Evolutionary conservation across 192 early-diverging fungal species (phyloP).

Genomic region (Coemansia sp.): DNA sequence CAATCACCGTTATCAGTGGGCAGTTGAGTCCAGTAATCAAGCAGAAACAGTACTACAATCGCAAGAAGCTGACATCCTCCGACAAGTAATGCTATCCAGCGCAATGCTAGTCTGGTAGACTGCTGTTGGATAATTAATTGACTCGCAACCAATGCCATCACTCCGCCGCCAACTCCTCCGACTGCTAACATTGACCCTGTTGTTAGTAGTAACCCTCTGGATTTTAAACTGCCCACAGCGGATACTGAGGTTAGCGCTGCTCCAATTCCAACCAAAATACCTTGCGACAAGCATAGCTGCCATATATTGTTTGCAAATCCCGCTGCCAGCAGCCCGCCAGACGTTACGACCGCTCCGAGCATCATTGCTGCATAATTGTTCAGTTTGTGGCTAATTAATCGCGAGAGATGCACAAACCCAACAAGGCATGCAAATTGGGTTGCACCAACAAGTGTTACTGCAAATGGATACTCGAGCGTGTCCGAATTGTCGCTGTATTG

Average conservation of each 20-base stretch:
- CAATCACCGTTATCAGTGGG: not conserved
- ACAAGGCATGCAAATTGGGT: not conserved
- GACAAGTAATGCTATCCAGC: conserved; percentile 5
- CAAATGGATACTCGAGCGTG: not conserved
- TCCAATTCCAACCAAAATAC: not conserved
- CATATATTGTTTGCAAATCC: conserved; percentile 1
- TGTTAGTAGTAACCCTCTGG: not conserved
- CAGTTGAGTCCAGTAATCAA: not conserved
- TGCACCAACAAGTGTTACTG: not conserved
- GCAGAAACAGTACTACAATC: not conserved
- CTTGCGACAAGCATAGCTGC: conserved; percentile 8
- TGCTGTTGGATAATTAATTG: not conserved
- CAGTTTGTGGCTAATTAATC: not conserved
- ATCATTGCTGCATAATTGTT: not conserved
- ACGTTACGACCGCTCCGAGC: not conserved
- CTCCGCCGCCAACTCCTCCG: conserved; percentile 5
- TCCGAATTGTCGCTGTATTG: not conserved
- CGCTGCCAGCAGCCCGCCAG: conserved; percentile 5
- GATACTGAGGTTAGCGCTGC: not conserved
- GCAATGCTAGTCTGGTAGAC: not conserved
- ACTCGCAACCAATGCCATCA: not conserved
- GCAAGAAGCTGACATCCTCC: not conserved
- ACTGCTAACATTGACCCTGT: not conserved
- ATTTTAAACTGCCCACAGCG: not conserved
- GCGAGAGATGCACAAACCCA: not conserved